These are phyloP conservation scores for Schizosaccharomyces lindneri DNA, from an alignment of 805 yeast species.

Conservation along the genomic window DNA sequence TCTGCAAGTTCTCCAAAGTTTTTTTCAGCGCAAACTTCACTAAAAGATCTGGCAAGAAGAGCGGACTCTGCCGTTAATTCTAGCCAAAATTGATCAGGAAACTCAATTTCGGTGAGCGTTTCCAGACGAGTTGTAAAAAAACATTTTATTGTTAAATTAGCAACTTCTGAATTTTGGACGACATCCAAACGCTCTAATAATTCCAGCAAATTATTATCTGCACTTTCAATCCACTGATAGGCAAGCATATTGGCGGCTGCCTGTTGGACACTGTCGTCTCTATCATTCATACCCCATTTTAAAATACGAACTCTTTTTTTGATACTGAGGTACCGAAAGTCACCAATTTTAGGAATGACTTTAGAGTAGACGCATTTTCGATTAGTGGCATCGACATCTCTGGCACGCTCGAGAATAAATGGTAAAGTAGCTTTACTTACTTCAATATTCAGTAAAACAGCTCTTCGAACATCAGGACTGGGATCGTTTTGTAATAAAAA, in stretches of 20 bases:
- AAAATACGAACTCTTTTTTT: constrained; percentile 40
- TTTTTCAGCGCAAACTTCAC: constrained; percentile 34
- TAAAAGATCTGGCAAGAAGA: constrained; percentile 43
- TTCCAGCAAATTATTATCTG: constrained; percentile 45
- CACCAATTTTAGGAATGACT: constrained; percentile 41
- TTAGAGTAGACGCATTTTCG: constrained; percentile 50
- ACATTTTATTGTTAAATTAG: constrained; percentile 38
- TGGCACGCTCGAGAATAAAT: constrained; percentile 48
- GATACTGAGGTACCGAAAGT: constrained; percentile 28
- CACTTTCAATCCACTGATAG: constrained; percentile 41
- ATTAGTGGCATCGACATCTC: constrained; percentile 49
- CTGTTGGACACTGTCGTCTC: constrained; percentile 45
- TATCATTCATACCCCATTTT: constrained; percentile 67
- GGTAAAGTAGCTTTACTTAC: constrained; percentile 30
- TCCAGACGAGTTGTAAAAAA: constrained; percentile 42
- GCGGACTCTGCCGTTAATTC: constrained; percentile 50
- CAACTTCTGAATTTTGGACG: constrained; percentile 30
- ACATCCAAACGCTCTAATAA: constrained; percentile 51
- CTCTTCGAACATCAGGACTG: constrained; percentile 63
- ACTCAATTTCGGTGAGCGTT: constrained; percentile 28
- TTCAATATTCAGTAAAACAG: constrained; percentile 48
- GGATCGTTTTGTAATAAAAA: constrained; percentile 49
- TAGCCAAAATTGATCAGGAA: constrained; percentile 29
- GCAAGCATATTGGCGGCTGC: constrained; percentile 55
- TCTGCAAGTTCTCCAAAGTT: constrained; percentile 17